Evolutionary conservation across 2,329 filamentous ascomycete genomes (phyloP).

Genomic region (Calonectria honghensis): DNA sequence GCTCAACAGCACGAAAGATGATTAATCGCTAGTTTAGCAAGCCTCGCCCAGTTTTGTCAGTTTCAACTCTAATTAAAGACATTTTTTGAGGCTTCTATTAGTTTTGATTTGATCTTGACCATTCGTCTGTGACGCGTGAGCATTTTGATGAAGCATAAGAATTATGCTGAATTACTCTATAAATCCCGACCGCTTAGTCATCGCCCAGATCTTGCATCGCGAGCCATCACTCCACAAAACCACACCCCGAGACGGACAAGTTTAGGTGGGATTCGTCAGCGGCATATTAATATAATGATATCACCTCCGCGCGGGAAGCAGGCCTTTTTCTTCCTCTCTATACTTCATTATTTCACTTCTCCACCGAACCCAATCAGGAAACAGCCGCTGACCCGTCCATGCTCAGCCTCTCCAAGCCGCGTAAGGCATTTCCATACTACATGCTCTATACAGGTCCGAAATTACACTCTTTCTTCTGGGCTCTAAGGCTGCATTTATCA

Average conservation of each 20-base stretch:
- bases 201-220: background rate
- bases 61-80: background rate
- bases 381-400: background rate
- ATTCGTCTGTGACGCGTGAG: background rate
- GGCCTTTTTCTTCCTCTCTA: background rate
- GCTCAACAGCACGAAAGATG: background rate
- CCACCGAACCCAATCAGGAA: background rate
- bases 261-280: background rate
- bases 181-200: background rate
- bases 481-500: background rate
- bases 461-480: too few species aligned
- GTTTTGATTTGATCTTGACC: background rate
- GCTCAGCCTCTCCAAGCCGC: background rate
- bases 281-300: background rate
- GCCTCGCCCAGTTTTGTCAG: rapidly evolving
- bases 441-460: background rate
- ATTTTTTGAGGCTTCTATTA: background rate
- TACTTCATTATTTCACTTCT: background rate
- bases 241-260: background rate
- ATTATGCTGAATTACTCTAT: background rate
- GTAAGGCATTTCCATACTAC: background rate
- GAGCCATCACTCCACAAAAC: background rate
- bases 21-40: background rate
- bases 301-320: background rate
- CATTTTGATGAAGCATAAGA: background rate